Evolutionary conservation across 352 stramenopile genomes (phyloP).

Genomic region (Globisporangium uncinulatum): DNA sequence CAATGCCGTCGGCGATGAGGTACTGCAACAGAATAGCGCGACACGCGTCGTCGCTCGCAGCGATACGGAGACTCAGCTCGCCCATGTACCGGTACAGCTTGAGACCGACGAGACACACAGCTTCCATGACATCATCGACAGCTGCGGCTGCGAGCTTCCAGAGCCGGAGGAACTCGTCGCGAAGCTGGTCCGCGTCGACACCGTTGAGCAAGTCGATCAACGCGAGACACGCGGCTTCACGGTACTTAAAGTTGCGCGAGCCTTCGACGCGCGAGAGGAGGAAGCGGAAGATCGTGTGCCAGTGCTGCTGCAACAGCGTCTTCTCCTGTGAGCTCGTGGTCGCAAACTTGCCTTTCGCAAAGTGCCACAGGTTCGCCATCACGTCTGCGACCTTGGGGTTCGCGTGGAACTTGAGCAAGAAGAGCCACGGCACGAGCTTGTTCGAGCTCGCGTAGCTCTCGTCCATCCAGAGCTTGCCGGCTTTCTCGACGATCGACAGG

Average conservation of each 20-base stretch:
- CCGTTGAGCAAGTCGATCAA: slow-evolving; percentile 64
- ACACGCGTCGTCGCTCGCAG: slow-evolving; percentile 39
- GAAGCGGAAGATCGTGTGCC: slow-evolving; percentile 48
- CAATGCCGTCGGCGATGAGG: slow-evolving; percentile 63
- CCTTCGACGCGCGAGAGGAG: slow-evolving; percentile 49
- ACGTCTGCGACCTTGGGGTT: slow-evolving; percentile 57
- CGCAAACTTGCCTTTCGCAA: slow-evolving; percentile 36
- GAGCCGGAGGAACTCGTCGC: slow-evolving; percentile 44
- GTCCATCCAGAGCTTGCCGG: slow-evolving; percentile 49
- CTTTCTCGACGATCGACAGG: slow-evolving; percentile 40
- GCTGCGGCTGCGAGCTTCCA: slow-evolving; percentile 66
- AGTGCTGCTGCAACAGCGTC: slow-evolving; percentile 44
- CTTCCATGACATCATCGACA: slow-evolving; percentile 77
- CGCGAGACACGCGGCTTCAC: slow-evolving; percentile 58
- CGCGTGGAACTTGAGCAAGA: slow-evolving; percentile 69
- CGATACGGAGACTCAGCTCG: slow-evolving; percentile 66
- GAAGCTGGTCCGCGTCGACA: slow-evolving; percentile 34
- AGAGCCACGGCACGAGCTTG: slow-evolving; percentile 69
- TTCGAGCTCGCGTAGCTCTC: slow-evolving; percentile 41
- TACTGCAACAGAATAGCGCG: slow-evolving; percentile 54
- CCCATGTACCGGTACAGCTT: slow-evolving; percentile 73
- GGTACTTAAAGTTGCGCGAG: slow-evolving; percentile 78
- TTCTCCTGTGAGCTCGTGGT: slow-evolving; percentile 34
- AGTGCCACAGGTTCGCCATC: slow-evolving; percentile 68
- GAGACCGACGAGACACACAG: slow-evolving; percentile 49